Percentiles rank a stretch among this genome's conserved stretches.
Conservation (phyloP, 352 stramenopile species). For the Phytophthora europaea region DNA sequence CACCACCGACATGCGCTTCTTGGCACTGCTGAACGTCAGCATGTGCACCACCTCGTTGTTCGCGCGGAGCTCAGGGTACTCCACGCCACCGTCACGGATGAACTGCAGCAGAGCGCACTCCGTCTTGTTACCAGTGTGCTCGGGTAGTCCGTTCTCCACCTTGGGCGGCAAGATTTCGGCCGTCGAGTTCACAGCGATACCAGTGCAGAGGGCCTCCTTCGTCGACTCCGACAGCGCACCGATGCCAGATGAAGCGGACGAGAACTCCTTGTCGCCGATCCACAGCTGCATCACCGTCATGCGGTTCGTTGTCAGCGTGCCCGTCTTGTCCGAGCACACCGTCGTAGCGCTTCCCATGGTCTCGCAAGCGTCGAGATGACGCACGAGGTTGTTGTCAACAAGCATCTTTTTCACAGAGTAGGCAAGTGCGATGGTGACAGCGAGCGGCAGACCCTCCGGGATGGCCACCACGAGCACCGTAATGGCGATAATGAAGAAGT, state of each 20-base stretch:
- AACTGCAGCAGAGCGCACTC: constrained; percentile 72
- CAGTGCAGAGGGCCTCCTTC: constrained; percentile 50
- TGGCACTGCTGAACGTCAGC: constrained; percentile 72
- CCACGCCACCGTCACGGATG: constrained; percentile 57
- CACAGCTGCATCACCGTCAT: constrained; percentile 95
- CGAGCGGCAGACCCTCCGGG: constrained; percentile 96
- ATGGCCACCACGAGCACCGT: constrained; percentile 95
- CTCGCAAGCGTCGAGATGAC: not conserved
- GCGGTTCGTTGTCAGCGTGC: constrained; percentile 97
- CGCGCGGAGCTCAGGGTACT: constrained; percentile 52
- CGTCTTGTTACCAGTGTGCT: constrained; percentile 80
- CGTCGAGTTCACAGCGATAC: constrained; percentile 69
- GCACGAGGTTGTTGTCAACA: not conserved
- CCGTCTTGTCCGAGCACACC: constrained; percentile 95
- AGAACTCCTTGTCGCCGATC: constrained; percentile 66
- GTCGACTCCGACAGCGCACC: constrained; percentile 42
- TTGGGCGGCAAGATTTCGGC: constrained; percentile 67
- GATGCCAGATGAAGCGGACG: constrained; percentile 36
- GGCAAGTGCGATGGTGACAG: constrained; percentile 89
- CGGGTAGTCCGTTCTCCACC: constrained; percentile 52
- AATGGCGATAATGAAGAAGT: constrained; percentile 81
- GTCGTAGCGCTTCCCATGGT: constrained; percentile 90
- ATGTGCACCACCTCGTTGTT: constrained; percentile 63
- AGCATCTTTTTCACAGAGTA: constrained; percentile 5
- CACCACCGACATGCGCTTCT: constrained; percentile 81